phyloP scores from a whole-genome alignment of 192 early-diverging fungal species.

The Funneliformis mosseae region DNA sequence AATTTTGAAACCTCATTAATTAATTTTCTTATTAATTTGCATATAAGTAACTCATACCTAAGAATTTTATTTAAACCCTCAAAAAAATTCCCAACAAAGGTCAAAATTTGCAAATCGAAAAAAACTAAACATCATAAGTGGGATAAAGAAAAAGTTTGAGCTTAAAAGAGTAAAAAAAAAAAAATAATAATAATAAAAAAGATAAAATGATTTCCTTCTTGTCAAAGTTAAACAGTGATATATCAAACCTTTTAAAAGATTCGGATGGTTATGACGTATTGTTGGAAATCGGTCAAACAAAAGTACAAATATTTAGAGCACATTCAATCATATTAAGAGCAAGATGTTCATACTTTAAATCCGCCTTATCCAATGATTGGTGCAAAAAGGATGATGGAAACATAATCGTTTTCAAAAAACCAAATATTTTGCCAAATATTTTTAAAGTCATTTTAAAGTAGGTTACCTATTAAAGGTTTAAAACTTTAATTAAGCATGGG shows the following conservation, averaged over 20 bases:
- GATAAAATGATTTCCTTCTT: background rate
- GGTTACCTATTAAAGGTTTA: too few relatives aligned
- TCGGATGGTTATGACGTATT: constrained; percentile 26
- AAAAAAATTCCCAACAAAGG: too few relatives aligned
- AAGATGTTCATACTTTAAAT: constrained; percentile 18
- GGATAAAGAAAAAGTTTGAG: too few relatives aligned
- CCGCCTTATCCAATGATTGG: constrained; percentile 30
- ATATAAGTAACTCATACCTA: too few relatives aligned
- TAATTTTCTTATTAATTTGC: too few relatives aligned
- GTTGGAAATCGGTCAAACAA: background rate
- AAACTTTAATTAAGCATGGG: too few relatives aligned
- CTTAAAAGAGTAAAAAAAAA: too few relatives aligned
- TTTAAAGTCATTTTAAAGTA: constrained; percentile 25
- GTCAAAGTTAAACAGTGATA: background rate
- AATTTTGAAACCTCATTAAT: too few relatives aligned
- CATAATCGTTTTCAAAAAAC: constrained; percentile 6
- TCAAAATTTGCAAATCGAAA: too few relatives aligned
- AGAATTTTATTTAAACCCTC: too few relatives aligned
- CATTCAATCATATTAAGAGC: constrained; percentile 24
- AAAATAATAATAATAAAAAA: too few relatives aligned
- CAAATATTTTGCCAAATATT: constrained; percentile 18
- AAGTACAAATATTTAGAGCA: background rate
- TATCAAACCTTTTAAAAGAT: constrained; percentile 15
- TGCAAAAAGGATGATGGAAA: background rate
- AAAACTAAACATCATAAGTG: too few relatives aligned